These are phyloP conservation scores for Beauveria medogensis DNA, from an alignment of 2,329 filamentous ascomycete genomes.

Conservation along the genomic window DNA sequence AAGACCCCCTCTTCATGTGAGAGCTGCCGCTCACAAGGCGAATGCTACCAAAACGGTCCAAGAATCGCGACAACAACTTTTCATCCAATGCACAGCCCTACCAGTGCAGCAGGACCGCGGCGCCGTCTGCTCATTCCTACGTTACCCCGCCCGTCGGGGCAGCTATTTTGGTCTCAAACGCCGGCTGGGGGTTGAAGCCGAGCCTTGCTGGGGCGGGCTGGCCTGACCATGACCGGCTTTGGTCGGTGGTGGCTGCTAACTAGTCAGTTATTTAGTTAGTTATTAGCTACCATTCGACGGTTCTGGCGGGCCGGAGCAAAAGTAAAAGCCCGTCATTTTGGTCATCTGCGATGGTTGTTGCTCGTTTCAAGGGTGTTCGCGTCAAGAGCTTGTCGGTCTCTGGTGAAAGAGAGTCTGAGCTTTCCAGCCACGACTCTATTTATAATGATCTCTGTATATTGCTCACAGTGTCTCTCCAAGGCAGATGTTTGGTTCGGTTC, in stretches of 20 bases:
- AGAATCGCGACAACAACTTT: neutral
- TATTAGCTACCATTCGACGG: neutral
- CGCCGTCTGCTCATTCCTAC: neutral
- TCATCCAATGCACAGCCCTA: slow-evolving; percentile 3
- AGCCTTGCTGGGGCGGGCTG: neutral
- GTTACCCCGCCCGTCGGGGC: neutral
- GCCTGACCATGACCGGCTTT: neutral
- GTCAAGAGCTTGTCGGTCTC: neutral
- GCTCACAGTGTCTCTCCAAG: no score
- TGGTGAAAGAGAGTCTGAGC: neutral
- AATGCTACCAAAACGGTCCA: slow-evolving; percentile 1
- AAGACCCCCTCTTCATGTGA: neutral
- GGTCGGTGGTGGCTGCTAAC: neutral
- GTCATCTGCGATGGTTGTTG: neutral
- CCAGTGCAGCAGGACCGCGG: neutral
- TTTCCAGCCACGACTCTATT: neutral
- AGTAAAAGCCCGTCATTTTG: neutral
- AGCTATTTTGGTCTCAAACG: slow-evolving; percentile 5
- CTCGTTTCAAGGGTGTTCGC: neutral
- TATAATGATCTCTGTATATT: no score
- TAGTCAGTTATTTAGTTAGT: no score
- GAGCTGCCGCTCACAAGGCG: neutral
- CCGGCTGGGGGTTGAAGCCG: neutral
- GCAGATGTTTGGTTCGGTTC: neutral
- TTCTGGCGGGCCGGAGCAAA: neutral